A percentile compares a stretch with the other conserved stretches of the same genome.
Evolutionary conservation across 768 basidiomycete species (phyloP).

Genomic region (Russula ochroleuca): DNA sequence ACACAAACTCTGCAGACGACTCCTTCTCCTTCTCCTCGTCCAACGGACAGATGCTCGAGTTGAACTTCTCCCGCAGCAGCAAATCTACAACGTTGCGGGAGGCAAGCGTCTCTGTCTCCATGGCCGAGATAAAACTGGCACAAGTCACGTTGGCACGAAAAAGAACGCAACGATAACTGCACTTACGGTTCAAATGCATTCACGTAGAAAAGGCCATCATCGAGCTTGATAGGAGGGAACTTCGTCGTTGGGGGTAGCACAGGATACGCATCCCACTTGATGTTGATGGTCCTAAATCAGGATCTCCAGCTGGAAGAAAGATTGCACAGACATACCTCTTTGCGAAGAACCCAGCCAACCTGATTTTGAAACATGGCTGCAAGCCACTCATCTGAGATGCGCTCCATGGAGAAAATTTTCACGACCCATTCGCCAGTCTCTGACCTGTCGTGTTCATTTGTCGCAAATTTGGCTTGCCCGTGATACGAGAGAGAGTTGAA

Average conservation of each 20-base stretch:
- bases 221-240: constrained; percentile 75
- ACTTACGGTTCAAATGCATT: constrained; percentile 88
- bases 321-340: constrained; percentile 49
- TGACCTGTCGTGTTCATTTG: constrained; percentile 33
- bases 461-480: constrained; percentile 37
- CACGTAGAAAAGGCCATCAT: constrained; percentile 70
- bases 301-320: constrained; percentile 9
- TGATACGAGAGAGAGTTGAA: constrained; percentile 87
- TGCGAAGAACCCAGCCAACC: constrained; percentile 77
- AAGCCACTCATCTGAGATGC: constrained; percentile 68
- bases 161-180: neutral
- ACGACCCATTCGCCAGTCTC: constrained; percentile 55
- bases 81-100: constrained; percentile 81
- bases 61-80: constrained; percentile 68
- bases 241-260: constrained; percentile 57
- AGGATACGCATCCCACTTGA: constrained; percentile 78
- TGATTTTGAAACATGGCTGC: constrained; percentile 56
- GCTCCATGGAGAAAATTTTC: constrained; percentile 78
- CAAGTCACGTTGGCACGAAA: neutral
- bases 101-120: constrained; percentile 53
- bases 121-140: constrained; percentile 75
- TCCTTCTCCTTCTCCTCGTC: neutral
- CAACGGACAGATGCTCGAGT: constrained; percentile 22
- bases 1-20: neutral
- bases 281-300: neutral